Conservation (phyloP, 345 rosid species). For the Combretum micranthum region DNA sequence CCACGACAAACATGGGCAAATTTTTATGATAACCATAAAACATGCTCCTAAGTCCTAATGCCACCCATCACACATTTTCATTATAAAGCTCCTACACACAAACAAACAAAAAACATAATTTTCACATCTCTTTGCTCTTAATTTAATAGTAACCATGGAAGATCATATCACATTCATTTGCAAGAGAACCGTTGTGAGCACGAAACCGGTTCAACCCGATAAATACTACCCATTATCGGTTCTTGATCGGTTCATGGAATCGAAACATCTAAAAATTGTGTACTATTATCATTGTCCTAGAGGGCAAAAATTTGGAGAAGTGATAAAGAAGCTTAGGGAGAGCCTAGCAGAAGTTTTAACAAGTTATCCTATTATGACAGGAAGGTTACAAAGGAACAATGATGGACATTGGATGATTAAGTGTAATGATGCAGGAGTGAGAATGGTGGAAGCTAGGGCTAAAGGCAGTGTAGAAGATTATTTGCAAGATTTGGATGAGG, state of each 20-base stretch:
- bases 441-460: slow-evolving; percentile 57
- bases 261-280: slow-evolving; percentile 37
- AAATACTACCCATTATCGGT: slow-evolving; percentile 34
- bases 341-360: slow-evolving; percentile 43
- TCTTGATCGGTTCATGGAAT: slow-evolving; percentile 61
- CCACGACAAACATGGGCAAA: background rate
- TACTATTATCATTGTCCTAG: slow-evolving; percentile 37
- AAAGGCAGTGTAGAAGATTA: slow-evolving; percentile 53
- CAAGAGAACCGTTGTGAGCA: slow-evolving; percentile 70
- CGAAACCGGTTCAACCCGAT: slow-evolving; percentile 42
- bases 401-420: slow-evolving; percentile 45
- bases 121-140: background rate
- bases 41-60: background rate
- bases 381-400: slow-evolving; percentile 37
- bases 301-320: slow-evolving; percentile 25
- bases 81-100: background rate
- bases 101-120: background rate
- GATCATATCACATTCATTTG: slow-evolving; percentile 27
- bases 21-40: background rate
- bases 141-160: slow-evolving; percentile 10
- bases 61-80: slow-evolving; percentile 3
- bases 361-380: slow-evolving; percentile 39
- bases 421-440: slow-evolving; percentile 70
- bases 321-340: slow-evolving; percentile 37
- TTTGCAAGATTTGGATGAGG: slow-evolving; percentile 39